phyloP scores from a whole-genome alignment of 257 asterid species.

The Lycium ferocissimum region DNA sequence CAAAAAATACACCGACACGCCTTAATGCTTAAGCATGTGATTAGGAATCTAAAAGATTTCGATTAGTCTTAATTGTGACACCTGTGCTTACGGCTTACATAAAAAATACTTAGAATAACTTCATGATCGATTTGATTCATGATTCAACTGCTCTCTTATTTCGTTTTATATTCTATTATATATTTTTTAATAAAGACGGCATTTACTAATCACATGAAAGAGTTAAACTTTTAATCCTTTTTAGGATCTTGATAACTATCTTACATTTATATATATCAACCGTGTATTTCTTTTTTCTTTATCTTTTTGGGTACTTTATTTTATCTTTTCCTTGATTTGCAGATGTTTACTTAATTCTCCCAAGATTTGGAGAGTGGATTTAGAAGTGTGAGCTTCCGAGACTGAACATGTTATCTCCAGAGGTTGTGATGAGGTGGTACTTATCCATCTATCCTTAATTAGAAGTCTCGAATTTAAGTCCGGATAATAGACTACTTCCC shows the following conservation, averaged over 20 bases:
- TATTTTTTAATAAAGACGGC: too few relatives aligned
- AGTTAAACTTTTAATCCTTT: not conserved
- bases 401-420: not conserved
- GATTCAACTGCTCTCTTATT: too few relatives aligned
- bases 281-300: not conserved
- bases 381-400: not conserved
- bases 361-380: not conserved
- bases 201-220: not conserved
- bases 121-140: not conserved
- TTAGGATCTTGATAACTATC: not conserved
- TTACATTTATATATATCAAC: not conserved
- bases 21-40: slow-evolving; percentile 20
- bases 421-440: not conserved
- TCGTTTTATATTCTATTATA: too few relatives aligned
- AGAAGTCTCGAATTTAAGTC: not conserved
- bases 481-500: fast-evolving
- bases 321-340: not conserved
- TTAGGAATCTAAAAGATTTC: not conserved
- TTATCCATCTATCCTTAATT: not conserved
- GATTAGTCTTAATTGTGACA: not conserved
- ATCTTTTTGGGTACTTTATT: not conserved
- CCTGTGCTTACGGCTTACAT: not conserved
- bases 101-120: not conserved
- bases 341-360: not conserved
- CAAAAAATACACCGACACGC: not conserved